Conservation (phyloP, 116 monocot species). For the Phalaenopsis hybrid region DNA sequence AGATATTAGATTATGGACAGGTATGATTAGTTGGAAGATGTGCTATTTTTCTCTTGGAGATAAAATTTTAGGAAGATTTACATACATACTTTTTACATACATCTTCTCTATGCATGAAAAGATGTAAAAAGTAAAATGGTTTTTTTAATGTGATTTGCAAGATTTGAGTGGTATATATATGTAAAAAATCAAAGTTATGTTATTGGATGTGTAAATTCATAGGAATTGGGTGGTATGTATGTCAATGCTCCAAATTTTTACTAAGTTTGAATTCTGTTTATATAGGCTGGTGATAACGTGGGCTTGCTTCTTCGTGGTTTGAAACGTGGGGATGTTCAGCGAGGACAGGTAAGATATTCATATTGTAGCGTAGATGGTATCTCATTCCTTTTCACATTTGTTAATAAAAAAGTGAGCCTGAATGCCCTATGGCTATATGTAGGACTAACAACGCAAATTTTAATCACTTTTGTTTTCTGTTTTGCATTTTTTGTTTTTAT, state of each 20-base stretch:
- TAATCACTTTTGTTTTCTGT: neutral
- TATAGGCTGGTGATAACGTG: constrained; percentile 95
- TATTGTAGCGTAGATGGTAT: neutral
- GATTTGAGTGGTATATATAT: too few relatives aligned
- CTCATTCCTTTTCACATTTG: neutral
- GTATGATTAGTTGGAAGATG: constrained; percentile 20
- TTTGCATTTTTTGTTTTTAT: neutral
- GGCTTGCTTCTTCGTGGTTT: constrained; percentile 93
- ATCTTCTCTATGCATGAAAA: too few relatives aligned
- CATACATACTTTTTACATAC: too few relatives aligned
- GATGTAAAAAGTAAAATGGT: too few relatives aligned
- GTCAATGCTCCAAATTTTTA: neutral
- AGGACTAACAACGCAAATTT: neutral
- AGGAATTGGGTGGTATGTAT: too few relatives aligned
- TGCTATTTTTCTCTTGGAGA: neutral
- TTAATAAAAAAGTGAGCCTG: neutral
- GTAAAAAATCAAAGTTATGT: too few relatives aligned
- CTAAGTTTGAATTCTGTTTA: neutral
- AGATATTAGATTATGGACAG: constrained; percentile 90
- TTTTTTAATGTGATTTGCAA: too few relatives aligned
- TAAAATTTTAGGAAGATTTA: neutral
- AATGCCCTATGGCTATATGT: neutral
- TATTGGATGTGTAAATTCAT: too few relatives aligned
- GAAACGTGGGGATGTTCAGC: constrained; percentile 92
- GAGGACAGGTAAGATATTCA: constrained; percentile 60